A percentile compares a stretch with the other conserved stretches of the same genome.
Evolutionary conservation across 352 stramenopile species (phyloP).

Genomic region (Globisporangium paroecandrum): DNA sequence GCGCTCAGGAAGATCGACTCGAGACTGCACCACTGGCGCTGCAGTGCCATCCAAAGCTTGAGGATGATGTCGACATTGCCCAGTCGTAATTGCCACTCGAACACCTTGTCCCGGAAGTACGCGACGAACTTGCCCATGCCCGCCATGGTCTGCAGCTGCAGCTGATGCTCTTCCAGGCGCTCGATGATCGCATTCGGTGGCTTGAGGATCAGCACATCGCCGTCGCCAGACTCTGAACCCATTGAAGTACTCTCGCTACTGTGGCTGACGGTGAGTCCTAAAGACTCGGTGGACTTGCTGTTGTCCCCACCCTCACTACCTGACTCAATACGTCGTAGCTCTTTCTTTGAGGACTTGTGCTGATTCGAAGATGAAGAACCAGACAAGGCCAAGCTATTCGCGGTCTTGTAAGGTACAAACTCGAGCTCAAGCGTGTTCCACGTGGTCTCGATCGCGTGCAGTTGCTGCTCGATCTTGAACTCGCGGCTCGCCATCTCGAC

Average conservation of each 20-base stretch:
- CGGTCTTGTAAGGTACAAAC: slow-evolving; percentile 89
- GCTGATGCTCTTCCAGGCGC: slow-evolving; percentile 92
- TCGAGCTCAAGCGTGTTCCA: slow-evolving; percentile 91
- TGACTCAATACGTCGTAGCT: not conserved
- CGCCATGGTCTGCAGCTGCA: slow-evolving; percentile 95
- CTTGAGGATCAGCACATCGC: slow-evolving; percentile 87
- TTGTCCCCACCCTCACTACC: not conserved
- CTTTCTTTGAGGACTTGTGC: slow-evolving; percentile 1
- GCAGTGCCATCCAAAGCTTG: slow-evolving; percentile 91
- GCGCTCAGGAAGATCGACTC: slow-evolving; percentile 94
- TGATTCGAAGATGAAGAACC: not conserved
- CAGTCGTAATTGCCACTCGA: slow-evolving; percentile 91
- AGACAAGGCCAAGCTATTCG: slow-evolving; percentile 19
- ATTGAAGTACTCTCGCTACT: not conserved
- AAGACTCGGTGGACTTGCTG: not conserved
- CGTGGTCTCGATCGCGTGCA: slow-evolving; percentile 88
- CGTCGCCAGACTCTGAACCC: slow-evolving; percentile 30
- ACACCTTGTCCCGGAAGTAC: slow-evolving; percentile 95
- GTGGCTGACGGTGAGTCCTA: not conserved
- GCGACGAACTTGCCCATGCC: slow-evolving; percentile 95
- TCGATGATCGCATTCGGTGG: slow-evolving; percentile 91
- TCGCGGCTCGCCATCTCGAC: slow-evolving; percentile 95
- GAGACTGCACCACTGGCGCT: slow-evolving; percentile 90
- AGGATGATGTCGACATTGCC: slow-evolving; percentile 92
- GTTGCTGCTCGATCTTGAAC: slow-evolving; percentile 96